Evolutionary conservation across 2,329 filamentous ascomycete species (phyloP), one percentile per base, ranked within the genome.

Genomic region (Parastagonospora nodorum): DNA sequence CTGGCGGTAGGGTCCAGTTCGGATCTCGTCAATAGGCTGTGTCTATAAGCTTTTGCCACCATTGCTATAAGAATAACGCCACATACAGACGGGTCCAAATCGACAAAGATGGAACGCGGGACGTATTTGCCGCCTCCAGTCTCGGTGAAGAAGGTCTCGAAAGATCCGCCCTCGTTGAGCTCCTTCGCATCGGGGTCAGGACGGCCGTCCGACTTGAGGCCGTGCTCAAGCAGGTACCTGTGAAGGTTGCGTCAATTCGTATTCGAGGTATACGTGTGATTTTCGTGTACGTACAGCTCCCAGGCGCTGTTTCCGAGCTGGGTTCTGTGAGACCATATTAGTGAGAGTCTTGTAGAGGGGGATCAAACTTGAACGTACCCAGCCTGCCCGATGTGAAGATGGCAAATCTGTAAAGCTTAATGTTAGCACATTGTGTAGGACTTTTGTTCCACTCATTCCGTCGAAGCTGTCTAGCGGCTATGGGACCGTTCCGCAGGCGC

Each of bases 241-340:
- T 60, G 38, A n/a, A 19, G 31, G 24, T 42, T 27, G 33, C 32
- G 53, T 71, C 48, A 71, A 63, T 51, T 37, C 35, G 33, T 48
- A 29, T 57, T 55, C 38, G 43, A 42, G 43, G n/a, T 31, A 38
- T 41, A 53, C 44, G 36, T 50, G 35, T 14, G 43, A 39, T 33
- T 47, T 24, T 48, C 49, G 50, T 48, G 67, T 66, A 69, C 86
- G 72, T 83, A 89, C 86, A 89, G 85, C 78, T 89, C 86, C 86
- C 86, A 89, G 66, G 87, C 86, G 72, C 84, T 87, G 81, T 88
- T 88, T 71, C 86, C 87, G 59, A 89, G 84, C 83, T 89, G 86
- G 71, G 81, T 84, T 77, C 86, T 87, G 78, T n/a, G 9, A n/a
- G 10, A 4, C 9, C 38, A n/a, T 19, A 19, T 40, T 29, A 40